These are phyloP conservation scores for Candida nemodendra DNA, from an alignment of 805 yeast genomes.

Conservation along the genomic window DNA sequence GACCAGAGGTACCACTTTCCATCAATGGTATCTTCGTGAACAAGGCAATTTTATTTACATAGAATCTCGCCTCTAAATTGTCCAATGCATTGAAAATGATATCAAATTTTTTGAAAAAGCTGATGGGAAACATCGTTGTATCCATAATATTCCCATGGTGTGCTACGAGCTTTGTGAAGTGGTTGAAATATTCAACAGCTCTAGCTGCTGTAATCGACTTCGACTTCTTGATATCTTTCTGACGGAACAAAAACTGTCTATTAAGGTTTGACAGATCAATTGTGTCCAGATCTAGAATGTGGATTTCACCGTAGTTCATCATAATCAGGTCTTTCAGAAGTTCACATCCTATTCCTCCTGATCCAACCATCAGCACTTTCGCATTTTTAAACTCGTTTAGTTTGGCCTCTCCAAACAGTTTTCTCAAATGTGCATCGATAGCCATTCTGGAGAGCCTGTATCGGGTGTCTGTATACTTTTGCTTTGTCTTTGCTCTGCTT, in stretches of 20 bases:
- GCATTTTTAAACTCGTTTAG: slow-evolving; percentile 34
- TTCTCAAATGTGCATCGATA: slow-evolving; percentile 34
- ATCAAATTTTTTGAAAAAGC: slow-evolving; percentile 77
- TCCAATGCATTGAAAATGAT: slow-evolving; percentile 90
- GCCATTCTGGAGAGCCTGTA: no score
- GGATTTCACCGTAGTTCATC: slow-evolving; percentile 82
- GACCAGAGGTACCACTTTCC: slow-evolving; percentile 96
- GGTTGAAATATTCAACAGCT: slow-evolving; percentile 75
- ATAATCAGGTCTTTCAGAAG: slow-evolving; percentile 75
- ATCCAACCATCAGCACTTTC: slow-evolving; percentile 82
- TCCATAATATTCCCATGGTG: slow-evolving; percentile 90
- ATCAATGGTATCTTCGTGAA: slow-evolving; percentile 72
- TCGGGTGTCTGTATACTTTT: no score
- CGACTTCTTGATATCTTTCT: slow-evolving; percentile 84
- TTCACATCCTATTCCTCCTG: slow-evolving; percentile 97
- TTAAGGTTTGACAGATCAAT: slow-evolving; percentile 90
- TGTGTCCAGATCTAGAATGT: slow-evolving; percentile 92
- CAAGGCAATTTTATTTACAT: slow-evolving; percentile 81
- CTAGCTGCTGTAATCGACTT: slow-evolving; percentile 82
- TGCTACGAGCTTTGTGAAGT: slow-evolving; percentile 63
- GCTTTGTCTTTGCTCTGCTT: no score
- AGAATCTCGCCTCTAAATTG: slow-evolving; percentile 86
- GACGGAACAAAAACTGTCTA: slow-evolving; percentile 88
- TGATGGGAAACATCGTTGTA: slow-evolving; percentile 60
- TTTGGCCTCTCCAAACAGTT: slow-evolving; percentile 42